These are phyloP conservation scores for Beta macrorhiza DNA, from an alignment of 179 eudicot species.

Conservation along the genomic window DNA sequence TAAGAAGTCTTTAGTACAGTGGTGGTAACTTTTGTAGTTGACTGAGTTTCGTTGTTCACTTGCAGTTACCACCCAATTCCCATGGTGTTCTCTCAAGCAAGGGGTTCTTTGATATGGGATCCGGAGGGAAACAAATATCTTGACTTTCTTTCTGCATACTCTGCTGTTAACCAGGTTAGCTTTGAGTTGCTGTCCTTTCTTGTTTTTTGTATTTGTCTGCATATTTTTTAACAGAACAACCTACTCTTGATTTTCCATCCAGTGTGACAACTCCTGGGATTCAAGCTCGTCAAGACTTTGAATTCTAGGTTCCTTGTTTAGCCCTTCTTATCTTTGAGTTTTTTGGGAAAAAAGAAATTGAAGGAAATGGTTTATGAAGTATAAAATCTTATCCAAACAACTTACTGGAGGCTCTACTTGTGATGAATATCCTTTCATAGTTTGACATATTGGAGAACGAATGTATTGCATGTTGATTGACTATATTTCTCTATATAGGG, in stretches of 20 bases:
- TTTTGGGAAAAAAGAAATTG: not conserved
- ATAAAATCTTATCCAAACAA: not conserved
- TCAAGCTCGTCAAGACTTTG: not conserved
- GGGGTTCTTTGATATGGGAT: constrained; percentile 84
- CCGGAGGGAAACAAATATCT: constrained; percentile 92
- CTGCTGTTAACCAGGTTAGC: constrained; percentile 90
- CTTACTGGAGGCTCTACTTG: not conserved
- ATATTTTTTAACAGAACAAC: not conserved
- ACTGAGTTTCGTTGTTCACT: constrained; percentile 21
- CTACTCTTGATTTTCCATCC: no score
- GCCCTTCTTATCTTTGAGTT: not conserved
- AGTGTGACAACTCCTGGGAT: not conserved
- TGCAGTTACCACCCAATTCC: constrained; percentile 95
- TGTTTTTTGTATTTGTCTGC: constrained; percentile 13
- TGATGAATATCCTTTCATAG: not conserved
- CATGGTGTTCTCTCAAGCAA: constrained; percentile 80
- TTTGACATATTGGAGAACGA: not conserved
- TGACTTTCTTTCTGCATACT: constrained; percentile 92
- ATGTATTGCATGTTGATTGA: constrained; percentile 15
- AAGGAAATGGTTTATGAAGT: not conserved
- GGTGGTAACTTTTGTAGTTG: constrained; percentile 6
- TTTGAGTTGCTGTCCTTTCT: not conserved
- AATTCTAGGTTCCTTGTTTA: constrained; percentile 7
- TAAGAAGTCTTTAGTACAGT: not conserved
- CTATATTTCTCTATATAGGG: constrained; percentile 53